These are phyloP conservation scores for Ophiobolus disseminans DNA, from an alignment of 2,329 filamentous ascomycete species.

Conservation along the genomic window DNA sequence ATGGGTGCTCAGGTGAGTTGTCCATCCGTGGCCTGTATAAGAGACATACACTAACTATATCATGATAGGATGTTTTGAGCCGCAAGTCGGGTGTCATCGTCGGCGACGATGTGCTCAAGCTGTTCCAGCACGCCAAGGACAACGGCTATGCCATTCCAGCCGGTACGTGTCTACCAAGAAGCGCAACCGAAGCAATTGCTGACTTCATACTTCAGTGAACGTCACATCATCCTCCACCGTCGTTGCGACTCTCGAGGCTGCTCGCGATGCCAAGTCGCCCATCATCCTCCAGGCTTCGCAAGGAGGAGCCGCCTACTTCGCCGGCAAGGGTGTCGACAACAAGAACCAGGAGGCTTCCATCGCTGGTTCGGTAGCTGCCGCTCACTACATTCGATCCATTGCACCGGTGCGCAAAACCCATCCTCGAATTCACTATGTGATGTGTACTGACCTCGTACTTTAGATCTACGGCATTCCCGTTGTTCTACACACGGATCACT, in stretches of 20 bases:
- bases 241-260: slow-evolving; percentile 84
- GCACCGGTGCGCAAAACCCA: too few species aligned
- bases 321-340: slow-evolving; percentile 59
- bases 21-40: too few species aligned
- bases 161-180: slow-evolving; percentile 33
- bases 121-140: slow-evolving; percentile 91
- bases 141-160: slow-evolving; percentile 58
- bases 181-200: slow-evolving; percentile 5
- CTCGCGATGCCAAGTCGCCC: slow-evolving; percentile 87
- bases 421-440: too few species aligned
- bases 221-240: slow-evolving; percentile 91
- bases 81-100: slow-evolving; percentile 70
- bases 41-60: too few species aligned
- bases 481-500: slow-evolving; percentile 80
- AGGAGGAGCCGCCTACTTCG: slow-evolving; percentile 75
- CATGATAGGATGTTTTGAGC: too few species aligned
- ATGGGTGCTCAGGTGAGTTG: slow-evolving; percentile 40
- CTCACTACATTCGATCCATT: slow-evolving; percentile 90
- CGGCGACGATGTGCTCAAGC: slow-evolving; percentile 68
- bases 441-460: too few species aligned
- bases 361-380: slow-evolving; percentile 79
- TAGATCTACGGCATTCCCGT: slow-evolving; percentile 82
- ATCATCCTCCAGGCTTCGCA: slow-evolving; percentile 94
- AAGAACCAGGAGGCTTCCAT: slow-evolving; percentile 84
- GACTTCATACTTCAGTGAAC: slow-evolving; percentile 57